Conservation (phyloP, 2,329 filamentous ascomycete species). For the Phyllosticta ampelicida region DNA sequence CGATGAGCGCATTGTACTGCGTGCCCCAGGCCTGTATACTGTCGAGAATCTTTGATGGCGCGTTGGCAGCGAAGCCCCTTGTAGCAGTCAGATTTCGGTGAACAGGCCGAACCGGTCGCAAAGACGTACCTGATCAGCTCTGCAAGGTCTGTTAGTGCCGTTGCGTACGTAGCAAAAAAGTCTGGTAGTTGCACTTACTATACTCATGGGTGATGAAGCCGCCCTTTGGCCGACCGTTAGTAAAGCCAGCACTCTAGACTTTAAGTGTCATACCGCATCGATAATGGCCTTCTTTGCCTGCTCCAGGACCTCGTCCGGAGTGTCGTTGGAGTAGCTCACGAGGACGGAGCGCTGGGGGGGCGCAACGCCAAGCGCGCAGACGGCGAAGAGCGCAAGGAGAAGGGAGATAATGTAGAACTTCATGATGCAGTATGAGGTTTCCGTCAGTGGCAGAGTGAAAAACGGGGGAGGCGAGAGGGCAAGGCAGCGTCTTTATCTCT, state of each 20-base stretch:
- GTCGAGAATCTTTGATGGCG: constrained; percentile 58
- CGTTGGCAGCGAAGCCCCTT: constrained; percentile 69
- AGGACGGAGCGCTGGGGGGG: constrained; percentile 59
- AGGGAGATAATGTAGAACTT: constrained; percentile 49
- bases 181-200: constrained; percentile 41
- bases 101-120: constrained; percentile 17
- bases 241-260: background rate
- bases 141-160: constrained; percentile 17
- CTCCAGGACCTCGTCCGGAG: constrained; percentile 55
- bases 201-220: constrained; percentile 74
- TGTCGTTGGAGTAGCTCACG: constrained; percentile 62
- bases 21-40: constrained; percentile 47
- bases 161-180: too few relatives aligned
- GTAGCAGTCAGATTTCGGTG: background rate
- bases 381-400: constrained; percentile 48
- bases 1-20: constrained; percentile 53
- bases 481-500: background rate
- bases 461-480: background rate
- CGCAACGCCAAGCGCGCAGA: constrained; percentile 48
- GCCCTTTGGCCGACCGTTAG: constrained; percentile 32
- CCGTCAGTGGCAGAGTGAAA: background rate
- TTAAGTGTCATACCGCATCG: constrained; percentile 43
- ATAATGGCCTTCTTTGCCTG: constrained; percentile 61
- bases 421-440: constrained; percentile 40
- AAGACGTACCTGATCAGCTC: constrained; percentile 32